Conservation (phyloP, 345 rosid species). For the Nasturtium officinale region DNA sequence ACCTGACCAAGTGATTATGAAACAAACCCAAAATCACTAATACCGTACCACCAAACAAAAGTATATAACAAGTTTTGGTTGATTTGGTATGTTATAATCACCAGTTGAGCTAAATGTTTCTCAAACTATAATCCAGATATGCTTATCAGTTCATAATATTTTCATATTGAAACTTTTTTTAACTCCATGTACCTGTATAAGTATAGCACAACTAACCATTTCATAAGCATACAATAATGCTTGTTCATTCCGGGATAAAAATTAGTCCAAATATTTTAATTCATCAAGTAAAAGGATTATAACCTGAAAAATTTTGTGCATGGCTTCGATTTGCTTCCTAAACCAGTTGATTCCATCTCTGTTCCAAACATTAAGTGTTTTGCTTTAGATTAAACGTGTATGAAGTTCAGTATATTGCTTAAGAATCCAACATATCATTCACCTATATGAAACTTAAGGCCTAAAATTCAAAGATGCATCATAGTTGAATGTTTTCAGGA, state of each 20-base stretch:
- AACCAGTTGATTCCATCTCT: slow-evolving; percentile 93
- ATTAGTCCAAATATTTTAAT: slow-evolving; percentile 44
- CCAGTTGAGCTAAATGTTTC: slow-evolving; percentile 9
- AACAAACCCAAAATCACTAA: slow-evolving; percentile 7
- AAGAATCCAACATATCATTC: slow-evolving; percentile 34
- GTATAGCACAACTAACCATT: slow-evolving; percentile 35
- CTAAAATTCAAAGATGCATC: slow-evolving; percentile 35
- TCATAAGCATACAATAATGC: slow-evolving; percentile 30
- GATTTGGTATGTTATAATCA: slow-evolving; percentile 7
- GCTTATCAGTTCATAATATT: slow-evolving; percentile 7
- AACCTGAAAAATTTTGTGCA: slow-evolving; percentile 99
- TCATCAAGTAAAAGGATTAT: slow-evolving; percentile 62
- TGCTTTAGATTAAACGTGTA: slow-evolving; percentile 39
- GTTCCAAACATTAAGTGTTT: slow-evolving; percentile 71
- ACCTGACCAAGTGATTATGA: slow-evolving; percentile 10
- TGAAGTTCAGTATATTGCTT: slow-evolving; percentile 35
- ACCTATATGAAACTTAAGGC: slow-evolving; percentile 26
- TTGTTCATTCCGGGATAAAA: slow-evolving; percentile 19
- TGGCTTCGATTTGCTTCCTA: slow-evolving; percentile 99
- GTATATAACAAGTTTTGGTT: slow-evolving; percentile 6
- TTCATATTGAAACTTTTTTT: background rate
- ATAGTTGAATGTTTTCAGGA: background rate
- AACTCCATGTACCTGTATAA: slow-evolving; percentile 38
- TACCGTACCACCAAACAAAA: slow-evolving; percentile 27
- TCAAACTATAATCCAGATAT: slow-evolving; percentile 19